These are phyloP conservation scores for Apiospora sp. DNA, from an alignment of 2,329 filamentous ascomycete genomes.

Conservation along the genomic window DNA sequence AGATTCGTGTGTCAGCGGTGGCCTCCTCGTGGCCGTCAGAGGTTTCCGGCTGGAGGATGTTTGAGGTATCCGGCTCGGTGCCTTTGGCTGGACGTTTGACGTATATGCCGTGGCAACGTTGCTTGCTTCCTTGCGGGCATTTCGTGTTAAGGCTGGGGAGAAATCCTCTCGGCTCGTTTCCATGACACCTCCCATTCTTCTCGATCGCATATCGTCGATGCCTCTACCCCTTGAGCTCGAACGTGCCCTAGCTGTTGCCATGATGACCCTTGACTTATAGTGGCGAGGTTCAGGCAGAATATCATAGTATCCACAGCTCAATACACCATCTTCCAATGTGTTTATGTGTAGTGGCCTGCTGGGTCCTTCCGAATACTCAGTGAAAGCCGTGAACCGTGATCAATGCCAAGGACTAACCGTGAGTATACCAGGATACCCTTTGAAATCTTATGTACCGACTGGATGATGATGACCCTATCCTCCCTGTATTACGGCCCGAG, in stretches of 20 bases:
- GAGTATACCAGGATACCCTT: background rate
- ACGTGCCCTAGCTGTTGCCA: conserved; percentile 43
- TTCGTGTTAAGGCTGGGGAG: conserved; percentile 35
- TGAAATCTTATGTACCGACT: background rate
- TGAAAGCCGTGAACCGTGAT: background rate
- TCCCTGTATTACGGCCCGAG: background rate
- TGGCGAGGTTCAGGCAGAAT: conserved; percentile 30
- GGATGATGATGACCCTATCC: background rate
- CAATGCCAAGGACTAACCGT: background rate
- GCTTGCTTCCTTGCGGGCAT: conserved; percentile 38
- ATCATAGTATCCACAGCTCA: conserved; percentile 35
- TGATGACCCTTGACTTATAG: conserved; percentile 35
- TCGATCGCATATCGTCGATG: conserved; percentile 38
- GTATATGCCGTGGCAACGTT: conserved; percentile 30
- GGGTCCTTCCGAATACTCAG: background rate
- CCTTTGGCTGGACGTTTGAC: conserved; percentile 36
- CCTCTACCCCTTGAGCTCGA: conserved; percentile 37
- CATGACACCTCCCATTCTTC: conserved; percentile 39
- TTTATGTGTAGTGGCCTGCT: background rate
- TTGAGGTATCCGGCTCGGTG: conserved; percentile 48
- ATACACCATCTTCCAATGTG: conserved; percentile 6
- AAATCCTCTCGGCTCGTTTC: conserved; percentile 39
- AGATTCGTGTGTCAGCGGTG: conserved; percentile 51
- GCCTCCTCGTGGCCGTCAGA: conserved; percentile 35
- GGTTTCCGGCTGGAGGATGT: conserved; percentile 40